A percentile compares a stretch with the other conserved stretches of the same genome.
Evolutionary conservation across 371 early-diverging fungal species (phyloP).

Genomic region (Batrachochytrium dendrobatidis): DNA sequence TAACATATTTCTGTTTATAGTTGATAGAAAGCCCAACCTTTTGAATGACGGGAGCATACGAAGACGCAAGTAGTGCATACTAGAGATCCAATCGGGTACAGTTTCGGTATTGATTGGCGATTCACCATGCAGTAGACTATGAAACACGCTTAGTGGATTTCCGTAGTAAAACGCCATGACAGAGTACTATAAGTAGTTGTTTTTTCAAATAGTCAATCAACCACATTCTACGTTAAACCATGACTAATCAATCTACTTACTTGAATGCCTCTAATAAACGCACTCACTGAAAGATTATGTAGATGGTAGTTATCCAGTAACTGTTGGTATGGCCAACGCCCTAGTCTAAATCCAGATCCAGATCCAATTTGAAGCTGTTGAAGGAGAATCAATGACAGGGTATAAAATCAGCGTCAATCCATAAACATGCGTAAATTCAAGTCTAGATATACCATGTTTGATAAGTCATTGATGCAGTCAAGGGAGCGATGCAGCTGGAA

Average conservation of each 20-base stretch:
- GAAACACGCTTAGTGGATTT: constrained; percentile 73
- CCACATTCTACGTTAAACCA: neutral
- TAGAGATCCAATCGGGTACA: constrained; percentile 30
- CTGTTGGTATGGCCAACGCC: constrained; percentile 61
- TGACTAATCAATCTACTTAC: constrained; percentile 30
- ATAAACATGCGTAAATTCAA: too few species aligned
- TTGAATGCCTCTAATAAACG: constrained; percentile 62
- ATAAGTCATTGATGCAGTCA: constrained; percentile 69
- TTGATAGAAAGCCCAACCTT: constrained; percentile 19
- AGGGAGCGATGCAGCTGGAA: constrained; percentile 70
- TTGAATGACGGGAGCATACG: constrained; percentile 72
- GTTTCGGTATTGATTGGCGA: constrained; percentile 25
- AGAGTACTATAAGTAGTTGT: constrained; percentile 51
- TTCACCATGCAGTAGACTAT: too few species aligned
- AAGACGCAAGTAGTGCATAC: constrained; percentile 43
- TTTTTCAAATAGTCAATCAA: constrained; percentile 3
- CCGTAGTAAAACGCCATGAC: constrained; percentile 80
- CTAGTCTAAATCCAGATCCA: constrained; percentile 51
- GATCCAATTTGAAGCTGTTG: constrained; percentile 61
- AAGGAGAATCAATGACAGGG: too few species aligned
- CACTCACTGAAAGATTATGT: constrained; percentile 66
- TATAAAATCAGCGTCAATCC: too few species aligned
- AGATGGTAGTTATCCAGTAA: constrained; percentile 70
- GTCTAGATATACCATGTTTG: too few species aligned
- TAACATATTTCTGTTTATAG: neutral